Base-by-base conservation (phyloP, 225 moss, liverwort and hornwort genomes). In the Asterella californica region DNA sequence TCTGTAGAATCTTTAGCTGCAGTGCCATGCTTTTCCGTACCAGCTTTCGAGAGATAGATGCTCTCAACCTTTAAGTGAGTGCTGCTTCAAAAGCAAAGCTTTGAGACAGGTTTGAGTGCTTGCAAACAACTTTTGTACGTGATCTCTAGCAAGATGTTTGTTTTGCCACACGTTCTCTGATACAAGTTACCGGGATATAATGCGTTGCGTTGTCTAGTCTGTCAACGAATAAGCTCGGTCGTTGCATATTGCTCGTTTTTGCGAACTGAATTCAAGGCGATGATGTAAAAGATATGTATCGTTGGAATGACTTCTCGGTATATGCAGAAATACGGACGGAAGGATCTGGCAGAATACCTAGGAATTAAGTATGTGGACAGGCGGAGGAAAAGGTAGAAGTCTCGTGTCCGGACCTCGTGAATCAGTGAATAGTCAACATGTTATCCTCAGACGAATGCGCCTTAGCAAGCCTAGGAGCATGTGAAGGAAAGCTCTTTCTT, bases 301-400 rank as follows among this genome's bases (percentile, higher is more conserved):
- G 42, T 2, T 42, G 42, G 42, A 75, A 7, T 76, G 57, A 59
- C 42, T 49, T 57, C 0, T 70, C 12, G 69, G 47, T 42, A 21
- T 52, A 15, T 33, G 18, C 81, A 87, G 84, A 87, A 87, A 79
- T 87, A 78, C 52, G 81, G 86, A 70, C 75, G 83, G 15, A 76
- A 83, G 72, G 65, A 79, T 47, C 76, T 87, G 15, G 75, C 86
- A 9, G 48, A 79, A 7, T 57, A 82, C 55, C 72, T 87, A 2
- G 79, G 79, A 11, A 80, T 80, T n/a, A 60, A 69, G 21, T 68
- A 54, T 33, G 53, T 70, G 29, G 69, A 79, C 38, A 68, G 38
- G 17, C 33, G 78, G 21, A 53, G 66, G 34, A 78, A 55, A 50
- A 72, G 47, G n/a, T 2, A 3, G 42, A 42, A 42, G 42, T 42